Evolutionary conservation across 208 protist genomes (phyloP), one percentile per base, ranked within the genome.

Genomic region (Leishmania mexicana): DNA sequence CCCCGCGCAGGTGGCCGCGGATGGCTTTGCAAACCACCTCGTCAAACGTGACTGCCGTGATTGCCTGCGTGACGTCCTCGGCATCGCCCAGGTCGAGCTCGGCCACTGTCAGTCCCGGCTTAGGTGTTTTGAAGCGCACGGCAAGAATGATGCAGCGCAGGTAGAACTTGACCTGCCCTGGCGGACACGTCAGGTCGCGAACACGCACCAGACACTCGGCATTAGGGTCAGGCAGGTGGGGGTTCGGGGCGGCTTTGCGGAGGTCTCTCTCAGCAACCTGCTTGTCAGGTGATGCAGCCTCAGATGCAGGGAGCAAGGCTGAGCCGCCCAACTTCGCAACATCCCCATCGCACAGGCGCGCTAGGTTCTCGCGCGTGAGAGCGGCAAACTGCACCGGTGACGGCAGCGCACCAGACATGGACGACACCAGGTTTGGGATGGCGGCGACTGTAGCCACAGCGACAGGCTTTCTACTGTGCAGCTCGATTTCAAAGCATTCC

Each of bases 41-140:
- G 78, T 97, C 92, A 76, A 97, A 97, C 4, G 89, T 91, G n/a
- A 97, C 88, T 8, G 88, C 89, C 1, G 91, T 95, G 74, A 97
- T 96, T n/a, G 88, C 90, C 81, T 93, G 57, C 47, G 81, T 76
- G 17, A 91, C 79, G 68, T 89, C 84, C 21, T 86, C 88, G n/a
- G 79, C 81, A 71, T 97, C 94, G 64, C 90, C 90, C n/a, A 97
- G 85, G 78, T 97, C 94, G 58, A 96, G 74, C 80, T 94, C 89
- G 28, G 88, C 90, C 28, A 97, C 87, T 17, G 83, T 87, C 35
- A 95, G 24, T 58, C 84, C 89, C 0, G 89, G 85, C 79, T 92
- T 93, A 6, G 92, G 90, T 31, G 77, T 87, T 71, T 91, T 92
- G 78, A 95, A 93, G 71, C 90, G 89, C 13, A 97, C 88, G 0